Evolutionary conservation across 2,329 filamentous ascomycete species (phyloP), one percentile per base, ranked within the genome.

Genomic region (Byssoonygena ceratinophila): DNA sequence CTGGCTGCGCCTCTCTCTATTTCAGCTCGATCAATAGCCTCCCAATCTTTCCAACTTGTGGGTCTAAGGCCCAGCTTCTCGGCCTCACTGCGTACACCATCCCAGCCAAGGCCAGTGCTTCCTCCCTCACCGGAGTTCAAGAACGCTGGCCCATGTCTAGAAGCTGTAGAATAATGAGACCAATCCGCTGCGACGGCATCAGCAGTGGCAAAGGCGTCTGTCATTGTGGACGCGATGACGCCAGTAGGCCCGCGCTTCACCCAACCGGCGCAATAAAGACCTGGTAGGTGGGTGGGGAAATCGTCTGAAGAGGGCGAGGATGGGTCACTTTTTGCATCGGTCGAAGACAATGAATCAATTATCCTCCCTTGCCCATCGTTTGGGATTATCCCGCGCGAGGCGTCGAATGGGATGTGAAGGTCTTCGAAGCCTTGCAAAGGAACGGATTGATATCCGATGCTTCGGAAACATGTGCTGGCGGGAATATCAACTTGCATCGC

Each of bases 221-320:
- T 81, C 88, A 98, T 94, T 0, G 92, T 98, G 27, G 84, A 89
- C 1, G 91, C 91, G 66, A 98, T 98, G 2, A 97, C 90, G 1
- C 92, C 92, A 0, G 89, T 96, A 0, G 92, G 91, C 0, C 92
- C 92, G 32, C 85, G 80, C 72, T 97, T 97, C 8, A 96, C 89
- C 92, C 92, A 98, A 0, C 92, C 92, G 14, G 91, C 86, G 59
- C 89, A 94, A 70, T 98, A 98, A 25, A 95, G 68, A 0, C 91
- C 88, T 0, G 83, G 80, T 0, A 85, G 62, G 66, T 79, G 64
- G 55, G 58, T 55, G 7, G 56, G 55, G 9, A 59, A 0, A 58
- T 49, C 23, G 52, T 57, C 18, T 53, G 57, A 9, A 55, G 51
- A 14, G 54, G 52, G 31, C 29, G 53, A 53, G 14, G 56, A 37